These are phyloP conservation scores for Sonneratia caseolaris DNA, from an alignment of 345 rosid genomes.

Conservation along the genomic window DNA sequence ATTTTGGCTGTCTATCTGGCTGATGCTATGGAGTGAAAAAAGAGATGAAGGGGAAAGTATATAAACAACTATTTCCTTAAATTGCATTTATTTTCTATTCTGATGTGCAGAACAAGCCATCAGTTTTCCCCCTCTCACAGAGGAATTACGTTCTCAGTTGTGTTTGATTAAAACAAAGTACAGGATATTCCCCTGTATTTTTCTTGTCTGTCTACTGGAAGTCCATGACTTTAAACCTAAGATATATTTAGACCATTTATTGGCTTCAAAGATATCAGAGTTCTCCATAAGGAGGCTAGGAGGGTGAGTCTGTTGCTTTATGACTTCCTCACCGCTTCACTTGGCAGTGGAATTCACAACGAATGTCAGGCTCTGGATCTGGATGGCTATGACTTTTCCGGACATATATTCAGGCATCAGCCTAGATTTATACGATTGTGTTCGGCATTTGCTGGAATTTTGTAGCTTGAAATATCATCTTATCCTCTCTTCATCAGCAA, in stretches of 20 bases:
- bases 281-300: constrained; percentile 49
- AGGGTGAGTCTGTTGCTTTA: constrained; percentile 23
- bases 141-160: background rate
- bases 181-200: background rate
- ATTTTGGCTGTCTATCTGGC: background rate
- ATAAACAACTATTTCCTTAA: background rate
- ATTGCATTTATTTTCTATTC: background rate
- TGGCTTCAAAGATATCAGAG: constrained; percentile 53
- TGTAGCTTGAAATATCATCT: background rate
- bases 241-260: constrained; percentile 55
- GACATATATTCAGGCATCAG: background rate
- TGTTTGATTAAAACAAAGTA: background rate
- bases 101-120: background rate
- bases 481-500: background rate
- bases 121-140: background rate
- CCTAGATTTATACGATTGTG: background rate
- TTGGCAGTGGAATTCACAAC: background rate
- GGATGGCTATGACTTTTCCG: background rate
- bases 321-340: background rate
- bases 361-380: background rate
- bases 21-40: background rate
- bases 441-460: background rate
- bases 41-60: background rate
- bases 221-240: constrained; percentile 22
- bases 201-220: background rate